Conservation (phyloP, 2,329 filamentous ascomycete genomes). For the Purpureocillium lavendulum region DNA sequence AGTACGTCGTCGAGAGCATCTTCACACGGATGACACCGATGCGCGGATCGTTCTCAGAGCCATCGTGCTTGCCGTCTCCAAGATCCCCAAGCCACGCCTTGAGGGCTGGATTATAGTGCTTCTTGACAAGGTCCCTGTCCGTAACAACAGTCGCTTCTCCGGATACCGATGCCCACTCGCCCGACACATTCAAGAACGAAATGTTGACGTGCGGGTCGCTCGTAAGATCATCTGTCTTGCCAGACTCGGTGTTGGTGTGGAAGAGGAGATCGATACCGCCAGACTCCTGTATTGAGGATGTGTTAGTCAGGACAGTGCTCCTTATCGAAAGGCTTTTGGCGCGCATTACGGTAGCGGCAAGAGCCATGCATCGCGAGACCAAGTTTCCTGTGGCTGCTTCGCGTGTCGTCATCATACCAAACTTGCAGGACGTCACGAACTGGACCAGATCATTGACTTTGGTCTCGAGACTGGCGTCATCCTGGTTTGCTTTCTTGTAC, state of each 20-base stretch:
- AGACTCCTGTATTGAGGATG: slow-evolving; percentile 48
- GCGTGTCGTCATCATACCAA: slow-evolving; percentile 82
- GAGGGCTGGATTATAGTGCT: slow-evolving; percentile 65
- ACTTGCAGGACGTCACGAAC: slow-evolving; percentile 69
- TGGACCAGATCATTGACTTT: slow-evolving; percentile 67
- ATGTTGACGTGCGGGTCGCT: slow-evolving; percentile 70
- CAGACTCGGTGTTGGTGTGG: slow-evolving; percentile 83
- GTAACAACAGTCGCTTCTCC: slow-evolving; percentile 62
- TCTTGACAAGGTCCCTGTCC: slow-evolving; percentile 58
- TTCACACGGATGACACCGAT: slow-evolving; percentile 75
- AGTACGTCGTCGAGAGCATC: slow-evolving; percentile 64
- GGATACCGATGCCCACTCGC: slow-evolving; percentile 84
- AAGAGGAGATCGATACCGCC: slow-evolving; percentile 78
- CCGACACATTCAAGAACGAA: slow-evolving; percentile 65
- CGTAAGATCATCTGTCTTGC: slow-evolving; percentile 76
- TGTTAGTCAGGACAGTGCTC: too few relatives aligned
- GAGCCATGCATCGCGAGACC: slow-evolving; percentile 77
- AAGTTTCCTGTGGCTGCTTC: slow-evolving; percentile 56
- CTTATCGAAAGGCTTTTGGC: too few relatives aligned
- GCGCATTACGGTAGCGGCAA: slow-evolving; percentile 60
- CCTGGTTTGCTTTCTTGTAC: slow-evolving; percentile 69
- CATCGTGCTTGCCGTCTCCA: slow-evolving; percentile 75
- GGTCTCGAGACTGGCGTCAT: slow-evolving; percentile 54
- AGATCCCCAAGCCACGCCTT: slow-evolving; percentile 86
- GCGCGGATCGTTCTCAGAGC: slow-evolving; percentile 70